Evolutionary conservation across 345 rosid species (phyloP), one percentile per base, ranked within the genome.

Genomic region (Stellera chamaejasme): DNA sequence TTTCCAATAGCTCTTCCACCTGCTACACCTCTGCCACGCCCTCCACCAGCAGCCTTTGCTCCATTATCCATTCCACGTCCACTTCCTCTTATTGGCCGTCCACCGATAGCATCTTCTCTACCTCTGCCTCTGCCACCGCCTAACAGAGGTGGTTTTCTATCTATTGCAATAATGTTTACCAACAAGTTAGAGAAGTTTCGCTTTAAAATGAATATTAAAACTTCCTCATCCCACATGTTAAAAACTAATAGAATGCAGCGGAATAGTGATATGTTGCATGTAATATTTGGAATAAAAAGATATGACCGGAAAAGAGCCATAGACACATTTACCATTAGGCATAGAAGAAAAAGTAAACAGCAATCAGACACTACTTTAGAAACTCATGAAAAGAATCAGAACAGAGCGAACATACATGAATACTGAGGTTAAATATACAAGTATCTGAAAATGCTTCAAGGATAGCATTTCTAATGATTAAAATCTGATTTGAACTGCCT

Each of bases 121-220:
- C 95, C 90, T 65, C 95, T 81, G 52, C 90, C 95, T 73, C 90
- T 77, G 62, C 95, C 95, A 41, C 88, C 88, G 16, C 90, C 85
- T 0, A 86, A 82, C 0, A 87, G 90, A 61, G 95, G 90, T 46
- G 95, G 90, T 69, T 58, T 86, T 56, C 90, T 82, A 72, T 86
- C 95, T 86, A 68, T 10, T 67, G 45, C 61, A 50, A 19, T 9
- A 42, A 43, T 39, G 63, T 25, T n/a, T 43, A 48, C 16, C 13
- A 19, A 39, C 54, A 59, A 52, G 19, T 68, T 36, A 58, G 14
- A 42, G 16, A 19, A 58, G 26, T 27, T 41, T 45, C 45, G 56
- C 8, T 32, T 32, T 32, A 32, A 5, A 32, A 32, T 8, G 4
- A 2, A 32, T 32, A 8, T 32, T 32, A 32, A 4, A 32, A 32